Evolutionary conservation across 1,139 yeast genomes (phyloP).

Genomic region (Suhomyces coccinellae): DNA sequence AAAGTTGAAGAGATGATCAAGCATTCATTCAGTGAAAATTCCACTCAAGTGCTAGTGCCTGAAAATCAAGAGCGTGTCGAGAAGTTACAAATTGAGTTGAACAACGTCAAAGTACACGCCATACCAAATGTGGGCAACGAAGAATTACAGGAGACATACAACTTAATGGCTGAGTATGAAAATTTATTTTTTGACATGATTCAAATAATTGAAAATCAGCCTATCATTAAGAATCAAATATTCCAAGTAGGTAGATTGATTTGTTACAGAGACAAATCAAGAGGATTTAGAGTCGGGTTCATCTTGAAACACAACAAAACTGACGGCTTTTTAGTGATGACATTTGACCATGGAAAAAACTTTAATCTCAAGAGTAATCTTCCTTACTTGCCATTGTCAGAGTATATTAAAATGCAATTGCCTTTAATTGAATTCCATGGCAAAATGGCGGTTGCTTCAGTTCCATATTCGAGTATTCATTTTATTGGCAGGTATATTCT

Average conservation of each 20-base stretch:
- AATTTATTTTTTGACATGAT: conserved; percentile 46
- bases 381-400: conserved; percentile 52
- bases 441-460: conserved; percentile 40
- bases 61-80: conserved; percentile 75
- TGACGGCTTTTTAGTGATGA: conserved; percentile 36
- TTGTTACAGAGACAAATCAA: conserved; percentile 52
- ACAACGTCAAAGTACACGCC: conserved; percentile 37
- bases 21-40: conserved; percentile 90
- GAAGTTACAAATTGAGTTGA: conserved; percentile 50
- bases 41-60: conserved; percentile 81
- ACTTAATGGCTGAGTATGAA: conserved; percentile 47
- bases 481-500: conserved; percentile 50
- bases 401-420: conserved; percentile 30
- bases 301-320: conserved; percentile 42
- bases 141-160: conserved; percentile 47
- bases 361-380: conserved; percentile 36
- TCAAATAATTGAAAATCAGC: conserved; percentile 46
- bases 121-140: conserved; percentile 37
- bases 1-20: conserved; percentile 97
- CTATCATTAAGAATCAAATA: conserved; percentile 45
- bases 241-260: conserved; percentile 61
- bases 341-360: conserved; percentile 47
- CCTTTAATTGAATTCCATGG: conserved; percentile 33
- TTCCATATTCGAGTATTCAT: conserved; percentile 50
- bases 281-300: conserved; percentile 53